Base-by-base conservation (phyloP, 495 filamentous ascomycete genomes). In the Hypoxylon intermedium region DNA sequence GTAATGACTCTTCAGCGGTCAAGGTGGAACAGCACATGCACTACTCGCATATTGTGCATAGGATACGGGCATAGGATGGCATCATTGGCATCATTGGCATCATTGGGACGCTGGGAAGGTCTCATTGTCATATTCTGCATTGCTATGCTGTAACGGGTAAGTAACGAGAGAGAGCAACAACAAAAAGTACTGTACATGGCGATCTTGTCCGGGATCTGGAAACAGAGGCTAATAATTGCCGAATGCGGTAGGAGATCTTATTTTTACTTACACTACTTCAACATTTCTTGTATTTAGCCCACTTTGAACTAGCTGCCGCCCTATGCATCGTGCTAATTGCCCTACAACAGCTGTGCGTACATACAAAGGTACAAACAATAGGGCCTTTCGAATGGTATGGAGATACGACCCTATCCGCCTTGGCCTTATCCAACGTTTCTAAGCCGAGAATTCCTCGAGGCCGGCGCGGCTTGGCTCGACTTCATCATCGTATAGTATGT, bases 271-370 rank as follows among this genome's bases (percentile, higher is more conserved):
- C 9, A 34, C 7, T 26, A 4, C 15, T 38, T 6, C 36, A 15
- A 38, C 13, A 43, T 53, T 43, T 47, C 47, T 24, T 28, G n/a
- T 40, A 64, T 49, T 63, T 64, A 64, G 53, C 53, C 60, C 60
- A 54, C 31, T 20, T 50, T 37, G 16, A 55, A 54, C 18, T 44
- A 49, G 54, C 26, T 57, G 53, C 53, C 54, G 60, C 60, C 60
- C 48, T 58, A 64, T 12, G 33, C 15, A 13, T 16, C 9, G 13
- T 46, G 21, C 6, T 30, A 18, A 12, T n/a, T n/a, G n/a, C n/a
- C n/a, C n/a, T n/a, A n/a, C n/a, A n/a, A n/a, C 18, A 19, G 2
- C 18, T 2, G 18, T 21, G 9, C 18, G n/a, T 11, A 18, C 7
- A 11, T 42, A 24, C 15, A 24, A 11, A 42, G 18, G 40, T 19